phyloP scores from a whole-genome alignment of 2,329 filamentous ascomycete species.

The Fusarium sp. region DNA sequence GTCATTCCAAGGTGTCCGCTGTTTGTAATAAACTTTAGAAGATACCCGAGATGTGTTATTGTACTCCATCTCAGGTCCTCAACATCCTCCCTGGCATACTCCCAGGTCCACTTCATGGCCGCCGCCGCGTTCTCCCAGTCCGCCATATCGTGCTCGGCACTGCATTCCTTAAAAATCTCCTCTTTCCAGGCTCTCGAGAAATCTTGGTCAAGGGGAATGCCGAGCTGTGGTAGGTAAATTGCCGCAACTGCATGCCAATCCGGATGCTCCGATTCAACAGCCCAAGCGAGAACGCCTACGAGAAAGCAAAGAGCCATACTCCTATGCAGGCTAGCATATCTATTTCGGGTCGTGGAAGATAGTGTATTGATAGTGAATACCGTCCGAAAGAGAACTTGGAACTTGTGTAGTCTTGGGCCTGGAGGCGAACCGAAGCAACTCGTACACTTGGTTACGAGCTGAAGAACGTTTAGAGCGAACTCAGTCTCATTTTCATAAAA shows the following conservation, averaged over 20 bases:
- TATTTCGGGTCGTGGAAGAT: accelerated
- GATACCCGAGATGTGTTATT: accelerated
- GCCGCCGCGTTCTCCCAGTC: neutral
- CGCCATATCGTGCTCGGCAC: accelerated
- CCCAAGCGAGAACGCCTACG: neutral
- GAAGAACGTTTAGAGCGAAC: neutral
- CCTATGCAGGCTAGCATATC: accelerated
- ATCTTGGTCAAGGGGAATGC: neutral
- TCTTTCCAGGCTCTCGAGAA: neutral
- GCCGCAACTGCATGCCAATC: neutral
- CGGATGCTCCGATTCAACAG: neutral
- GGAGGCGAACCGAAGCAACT: neutral
- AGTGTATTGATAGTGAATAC: accelerated
- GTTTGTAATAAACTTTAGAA: neutral
- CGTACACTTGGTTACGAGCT: neutral
- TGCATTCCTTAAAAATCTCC: neutral
- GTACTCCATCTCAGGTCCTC: accelerated
- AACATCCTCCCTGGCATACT: neutral
- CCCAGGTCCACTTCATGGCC: neutral
- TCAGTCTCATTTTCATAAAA: neutral
- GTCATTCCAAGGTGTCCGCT: neutral
- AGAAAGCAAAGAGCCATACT: neutral
- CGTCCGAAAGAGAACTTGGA: neutral
- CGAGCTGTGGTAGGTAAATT: neutral
- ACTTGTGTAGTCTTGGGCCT: neutral